phyloP scores from a whole-genome alignment of 2,329 filamentous ascomycete species.

The Nigrospora osmanthi region DNA sequence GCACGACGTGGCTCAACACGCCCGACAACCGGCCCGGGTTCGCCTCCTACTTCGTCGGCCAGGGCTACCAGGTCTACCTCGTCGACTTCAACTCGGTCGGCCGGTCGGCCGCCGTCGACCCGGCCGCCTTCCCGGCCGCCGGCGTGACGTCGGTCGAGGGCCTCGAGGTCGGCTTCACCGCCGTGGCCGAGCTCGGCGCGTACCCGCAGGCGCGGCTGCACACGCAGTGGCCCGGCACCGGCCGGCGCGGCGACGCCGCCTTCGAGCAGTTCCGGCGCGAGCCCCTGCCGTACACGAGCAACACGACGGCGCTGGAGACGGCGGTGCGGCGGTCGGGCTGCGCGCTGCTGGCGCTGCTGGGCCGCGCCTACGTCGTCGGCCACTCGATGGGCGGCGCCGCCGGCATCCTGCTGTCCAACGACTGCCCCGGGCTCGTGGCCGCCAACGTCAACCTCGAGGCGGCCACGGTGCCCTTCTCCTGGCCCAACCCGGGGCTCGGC shows the following conservation, averaged over 20 bases:
- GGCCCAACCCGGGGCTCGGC: background rate
- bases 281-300: conserved; percentile 8
- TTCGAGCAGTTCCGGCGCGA: conserved; percentile 12
- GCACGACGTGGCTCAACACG: conserved; percentile 31
- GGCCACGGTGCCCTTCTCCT: conserved; percentile 1
- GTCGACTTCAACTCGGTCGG: conserved; percentile 16
- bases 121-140: conserved; percentile 9
- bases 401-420: conserved; percentile 1
- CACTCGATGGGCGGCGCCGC: conserved; percentile 1
- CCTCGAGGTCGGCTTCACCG: conserved; percentile 16
- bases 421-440: conserved; percentile 1
- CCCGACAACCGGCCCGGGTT: conserved; percentile 37
- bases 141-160: conserved; percentile 11
- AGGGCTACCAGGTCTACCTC: conserved; percentile 39
- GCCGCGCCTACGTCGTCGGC: conserved; percentile 4
- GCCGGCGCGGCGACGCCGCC: conserved; percentile 1
- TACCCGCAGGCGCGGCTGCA: background rate
- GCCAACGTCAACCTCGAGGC: conserved; percentile 4
- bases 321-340: conserved; percentile 4
- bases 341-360: background rate
- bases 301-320: conserved; percentile 2
- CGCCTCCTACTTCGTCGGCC: conserved; percentile 35
- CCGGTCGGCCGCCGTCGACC: conserved; percentile 9
- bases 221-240: conserved; percentile 1
- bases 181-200: conserved; percentile 5